Percentiles rank a stretch among this genome's conserved stretches.
Conservation (phyloP, 2,329 filamentous ascomycete species). For the Orbilia brochopaga region DNA sequence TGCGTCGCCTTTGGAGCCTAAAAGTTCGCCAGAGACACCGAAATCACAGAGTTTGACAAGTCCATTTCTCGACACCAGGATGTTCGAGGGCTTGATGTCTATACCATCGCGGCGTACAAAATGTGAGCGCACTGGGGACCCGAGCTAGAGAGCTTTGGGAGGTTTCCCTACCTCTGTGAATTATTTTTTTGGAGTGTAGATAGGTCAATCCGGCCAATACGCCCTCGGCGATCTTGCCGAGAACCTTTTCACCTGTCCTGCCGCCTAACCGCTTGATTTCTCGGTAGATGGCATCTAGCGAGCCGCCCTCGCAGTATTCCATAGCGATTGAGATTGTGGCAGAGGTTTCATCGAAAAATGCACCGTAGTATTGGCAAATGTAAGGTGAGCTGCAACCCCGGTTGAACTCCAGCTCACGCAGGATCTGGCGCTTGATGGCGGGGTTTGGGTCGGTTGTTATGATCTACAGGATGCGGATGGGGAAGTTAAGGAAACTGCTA, state of each 20-base stretch:
- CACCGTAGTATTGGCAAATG: constrained; percentile 96
- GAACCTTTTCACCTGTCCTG: constrained; percentile 92
- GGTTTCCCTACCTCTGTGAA: constrained; percentile 71
- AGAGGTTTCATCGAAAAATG: constrained; percentile 93
- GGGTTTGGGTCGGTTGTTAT: constrained; percentile 98
- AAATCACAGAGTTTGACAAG: constrained; percentile 99
- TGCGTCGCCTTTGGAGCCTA: constrained; percentile 92
- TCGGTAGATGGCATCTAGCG: constrained; percentile 93
- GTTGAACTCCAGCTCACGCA: constrained; percentile 95
- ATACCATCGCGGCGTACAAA: background rate
- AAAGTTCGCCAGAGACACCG: constrained; percentile 92
- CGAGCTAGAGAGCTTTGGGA: background rate
- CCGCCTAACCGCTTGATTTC: constrained; percentile 96
- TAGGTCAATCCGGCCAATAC: constrained; percentile 93
- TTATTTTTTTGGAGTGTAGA: constrained; percentile 93
- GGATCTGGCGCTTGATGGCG: constrained; percentile 97
- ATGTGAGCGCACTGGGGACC: background rate
- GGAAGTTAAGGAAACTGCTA: constrained; percentile 15
- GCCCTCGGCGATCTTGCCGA: constrained; percentile 95
- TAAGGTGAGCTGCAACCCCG: constrained; percentile 95
- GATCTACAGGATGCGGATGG: constrained; percentile 66
- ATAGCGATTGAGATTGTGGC: constrained; percentile 98
- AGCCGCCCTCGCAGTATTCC: constrained; percentile 98
- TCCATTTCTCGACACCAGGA: constrained; percentile 86
- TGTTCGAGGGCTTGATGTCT: constrained; percentile 98